A percentile compares a stretch with the other conserved stretches of the same genome.
phyloP scores from a whole-genome alignment of 2,329 filamentous ascomycete species.

The Capronia epimyces region DNA sequence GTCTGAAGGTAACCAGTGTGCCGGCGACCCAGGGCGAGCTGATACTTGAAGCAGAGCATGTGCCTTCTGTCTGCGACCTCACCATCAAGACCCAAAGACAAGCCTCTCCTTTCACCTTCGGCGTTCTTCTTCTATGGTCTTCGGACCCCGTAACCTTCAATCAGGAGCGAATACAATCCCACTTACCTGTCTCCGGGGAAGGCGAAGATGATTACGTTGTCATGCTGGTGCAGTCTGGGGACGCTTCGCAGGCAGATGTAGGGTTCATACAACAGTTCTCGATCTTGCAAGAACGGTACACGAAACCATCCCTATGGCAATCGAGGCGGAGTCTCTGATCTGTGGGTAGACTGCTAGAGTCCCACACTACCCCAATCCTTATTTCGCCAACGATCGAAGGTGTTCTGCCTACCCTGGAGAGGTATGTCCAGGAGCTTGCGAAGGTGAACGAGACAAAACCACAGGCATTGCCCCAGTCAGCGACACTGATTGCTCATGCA shows the following conservation, averaged over 20 bases:
- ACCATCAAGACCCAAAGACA: conserved; percentile 9
- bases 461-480: conserved; percentile 6
- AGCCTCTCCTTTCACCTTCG: not conserved
- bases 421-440: conserved; percentile 7
- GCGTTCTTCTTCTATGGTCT: conserved; percentile 16
- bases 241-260: not conserved
- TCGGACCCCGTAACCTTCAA: not conserved
- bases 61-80: conserved; percentile 2
- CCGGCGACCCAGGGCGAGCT: not conserved
- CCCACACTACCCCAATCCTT: not conserved
- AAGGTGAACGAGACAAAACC: not conserved
- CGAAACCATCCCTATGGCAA: not conserved
- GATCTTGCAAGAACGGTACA: conserved; percentile 5
- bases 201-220: not conserved
- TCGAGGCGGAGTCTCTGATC: not conserved
- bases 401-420: conserved; percentile 8
- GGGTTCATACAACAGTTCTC: conserved; percentile 1
- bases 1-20: conserved; percentile 31
- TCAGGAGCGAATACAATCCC: not conserved
- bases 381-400: conserved; percentile 4
- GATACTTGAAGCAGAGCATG: conserved; percentile 9
- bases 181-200: not conserved
- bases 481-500: conserved; percentile 17
- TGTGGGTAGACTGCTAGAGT: conserved; percentile 4
- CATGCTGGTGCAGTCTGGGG: conserved; percentile 6